phyloP scores from a whole-genome alignment of 192 early-diverging fungal species.

The Phycomyces blakesleeanus region DNA sequence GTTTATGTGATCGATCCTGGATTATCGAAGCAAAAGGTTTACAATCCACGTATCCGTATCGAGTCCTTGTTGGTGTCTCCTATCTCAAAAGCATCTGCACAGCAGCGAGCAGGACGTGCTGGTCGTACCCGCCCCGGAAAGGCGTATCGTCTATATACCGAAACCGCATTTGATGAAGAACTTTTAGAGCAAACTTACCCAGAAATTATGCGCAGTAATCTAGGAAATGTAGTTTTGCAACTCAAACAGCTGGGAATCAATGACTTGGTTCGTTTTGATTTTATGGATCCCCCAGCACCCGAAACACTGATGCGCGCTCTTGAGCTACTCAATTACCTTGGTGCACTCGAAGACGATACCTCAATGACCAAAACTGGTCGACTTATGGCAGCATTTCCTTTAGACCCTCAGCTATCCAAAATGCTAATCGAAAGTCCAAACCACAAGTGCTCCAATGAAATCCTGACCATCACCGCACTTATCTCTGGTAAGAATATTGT shows the following conservation, averaged over 20 bases:
- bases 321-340: slow-evolving; percentile 91
- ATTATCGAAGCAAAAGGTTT: slow-evolving; percentile 97
- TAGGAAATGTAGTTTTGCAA: slow-evolving; percentile 92
- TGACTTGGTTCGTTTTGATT: slow-evolving; percentile 97
- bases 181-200: slow-evolving; percentile 96
- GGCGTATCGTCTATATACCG: slow-evolving; percentile 95
- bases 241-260: slow-evolving; percentile 95
- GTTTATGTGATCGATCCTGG: slow-evolving; percentile 99
- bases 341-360: slow-evolving; percentile 89
- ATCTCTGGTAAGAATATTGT: slow-evolving; percentile 38
- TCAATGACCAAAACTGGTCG: slow-evolving; percentile 81
- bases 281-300: slow-evolving; percentile 98
- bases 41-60: slow-evolving; percentile 93
- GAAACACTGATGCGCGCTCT: slow-evolving; percentile 97
- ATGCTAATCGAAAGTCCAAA: slow-evolving; percentile 83
- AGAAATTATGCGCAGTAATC: slow-evolving; percentile 94
- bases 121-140: slow-evolving; percentile 95
- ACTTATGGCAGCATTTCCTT: slow-evolving; percentile 90
- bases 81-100: slow-evolving; percentile 89
- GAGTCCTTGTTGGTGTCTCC: slow-evolving; percentile 92
- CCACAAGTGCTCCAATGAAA: slow-evolving; percentile 88
- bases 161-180: slow-evolving; percentile 89
- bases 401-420: slow-evolving; percentile 93
- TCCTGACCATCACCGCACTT: slow-evolving; percentile 90
- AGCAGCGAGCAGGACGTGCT: slow-evolving; percentile 95